A percentile compares a stretch with the other conserved stretches of the same genome.
phyloP scores from a whole-genome alignment of 352 stramenopile genomes.

The Pythium monospermum region DNA sequence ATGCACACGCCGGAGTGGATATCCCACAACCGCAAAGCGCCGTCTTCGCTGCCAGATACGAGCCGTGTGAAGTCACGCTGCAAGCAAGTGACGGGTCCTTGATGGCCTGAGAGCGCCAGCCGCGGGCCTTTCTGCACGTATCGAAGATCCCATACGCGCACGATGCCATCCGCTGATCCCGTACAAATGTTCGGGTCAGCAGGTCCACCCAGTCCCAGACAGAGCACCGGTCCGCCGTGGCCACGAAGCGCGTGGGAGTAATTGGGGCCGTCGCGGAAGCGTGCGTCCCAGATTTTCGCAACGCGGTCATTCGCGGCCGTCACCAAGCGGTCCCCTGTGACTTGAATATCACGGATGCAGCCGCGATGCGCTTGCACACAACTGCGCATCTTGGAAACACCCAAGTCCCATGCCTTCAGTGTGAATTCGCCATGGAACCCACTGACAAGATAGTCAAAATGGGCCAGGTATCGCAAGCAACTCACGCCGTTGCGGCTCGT shows the following conservation, averaged over 20 bases:
- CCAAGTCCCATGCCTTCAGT: constrained; percentile 74
- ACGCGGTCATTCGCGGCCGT: constrained; percentile 70
- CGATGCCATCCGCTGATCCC: constrained; percentile 58
- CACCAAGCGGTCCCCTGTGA: constrained; percentile 66
- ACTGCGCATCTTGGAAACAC: constrained; percentile 41
- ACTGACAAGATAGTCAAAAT: constrained; percentile 56
- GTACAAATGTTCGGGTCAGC: constrained; percentile 78
- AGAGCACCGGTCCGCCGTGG: constrained; percentile 64
- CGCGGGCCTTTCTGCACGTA: constrained; percentile 65
- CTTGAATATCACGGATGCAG: constrained; percentile 56
- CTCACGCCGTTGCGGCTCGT: constrained; percentile 34
- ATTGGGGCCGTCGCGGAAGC: constrained; percentile 45
- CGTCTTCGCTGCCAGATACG: constrained; percentile 73
- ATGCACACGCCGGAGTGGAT: constrained; percentile 72
- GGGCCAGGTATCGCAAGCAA: constrained; percentile 57
- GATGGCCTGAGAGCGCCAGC: constrained; percentile 48
- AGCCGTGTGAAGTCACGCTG: constrained; percentile 80
- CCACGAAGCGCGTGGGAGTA: constrained; percentile 52
- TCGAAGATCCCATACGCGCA: constrained; percentile 80
- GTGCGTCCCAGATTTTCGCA: constrained; percentile 75
- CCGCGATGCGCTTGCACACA: constrained; percentile 54
- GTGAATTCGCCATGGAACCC: constrained; percentile 39
- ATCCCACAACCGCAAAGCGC: constrained; percentile 67
- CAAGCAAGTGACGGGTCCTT: constrained; percentile 50
- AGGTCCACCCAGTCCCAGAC: constrained; percentile 62